Base-by-base conservation (phyloP, 1,139 yeast species). In the Taphrina flavorubra region DNA sequence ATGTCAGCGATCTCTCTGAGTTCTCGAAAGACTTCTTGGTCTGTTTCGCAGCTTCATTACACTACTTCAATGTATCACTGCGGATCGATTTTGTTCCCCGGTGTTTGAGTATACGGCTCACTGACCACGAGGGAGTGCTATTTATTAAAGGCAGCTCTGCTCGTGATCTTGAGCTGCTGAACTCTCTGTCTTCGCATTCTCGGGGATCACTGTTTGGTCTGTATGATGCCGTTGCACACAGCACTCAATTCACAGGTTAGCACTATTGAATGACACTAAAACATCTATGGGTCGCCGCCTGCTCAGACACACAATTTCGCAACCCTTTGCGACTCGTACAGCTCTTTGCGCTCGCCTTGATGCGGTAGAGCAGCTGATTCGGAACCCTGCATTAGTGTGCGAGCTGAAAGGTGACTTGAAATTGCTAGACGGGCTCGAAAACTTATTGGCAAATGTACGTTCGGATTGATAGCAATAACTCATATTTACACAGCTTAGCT, bases 231-330 rank as follows among this genome's bases (percentile, higher is more conserved):
- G n/a, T 7, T 49, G 1, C 11, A 8, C 36, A 10, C n/a, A n/a
- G 3, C 34, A 10, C 53, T 10, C 13, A 1, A n/a, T 34, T 49
- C 36, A 49, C 13, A 49, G 36, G 4, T 11, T 49, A 49, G 53
- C 36, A 20, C 36, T 49, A 20, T 72, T 83, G 65, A 78, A 82
- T 70, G 71, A 73, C 1, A 81, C 84, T 1, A 72, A 75, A 0
- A 82, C 85, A 0, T 80, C 79, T 65, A 83, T 83, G 85, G 86
- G 85, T 0, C 76, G 75, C 20, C 72, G 85, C 64, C 71, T 79
- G 16, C 73, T 83, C 55, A 77, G 79, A 70, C 79, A 77, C 31
- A 80, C 78, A 65, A 77, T 83, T 3, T 71, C 83, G 18, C 86
- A 83, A 68, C 85, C 85, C 0, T 73, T 83, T 34, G 81, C 83